Conservation (phyloP, 495 filamentous ascomycete genomes). For the Annulohypoxylon bovei region DNA sequence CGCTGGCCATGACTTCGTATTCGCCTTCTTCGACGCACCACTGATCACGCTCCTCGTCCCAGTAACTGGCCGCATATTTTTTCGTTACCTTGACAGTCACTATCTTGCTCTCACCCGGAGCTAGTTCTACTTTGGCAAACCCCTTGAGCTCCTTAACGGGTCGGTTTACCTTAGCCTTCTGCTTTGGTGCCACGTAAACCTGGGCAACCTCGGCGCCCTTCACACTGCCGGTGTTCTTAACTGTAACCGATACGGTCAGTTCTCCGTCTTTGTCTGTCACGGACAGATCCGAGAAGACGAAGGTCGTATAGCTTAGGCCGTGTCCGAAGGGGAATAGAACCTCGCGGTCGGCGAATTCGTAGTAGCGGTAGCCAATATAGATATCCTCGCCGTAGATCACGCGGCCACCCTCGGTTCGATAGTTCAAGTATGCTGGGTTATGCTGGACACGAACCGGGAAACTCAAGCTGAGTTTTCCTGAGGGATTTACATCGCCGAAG, state of each 20-base stretch:
- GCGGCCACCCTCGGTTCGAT: constrained; percentile 71
- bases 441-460: constrained; percentile 75
- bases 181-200: constrained; percentile 60
- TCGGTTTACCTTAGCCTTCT: constrained; percentile 61
- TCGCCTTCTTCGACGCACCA: constrained; percentile 74
- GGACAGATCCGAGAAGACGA: constrained; percentile 64
- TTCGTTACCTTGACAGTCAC: constrained; percentile 66
- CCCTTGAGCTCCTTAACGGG: constrained; percentile 77
- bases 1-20: constrained; percentile 66
- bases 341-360: constrained; percentile 70
- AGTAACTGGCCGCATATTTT: constrained; percentile 73
- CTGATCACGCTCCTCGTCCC: constrained; percentile 71
- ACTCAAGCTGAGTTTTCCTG: constrained; percentile 72
- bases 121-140: constrained; percentile 74
- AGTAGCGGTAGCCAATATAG: constrained; percentile 80
- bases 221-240: constrained; percentile 67
- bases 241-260: constrained; percentile 56
- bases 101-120: constrained; percentile 68
- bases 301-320: constrained; percentile 78
- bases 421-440: constrained; percentile 81
- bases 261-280: constrained; percentile 48
- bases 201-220: constrained; percentile 76
- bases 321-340: constrained; percentile 79
- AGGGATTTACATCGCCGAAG: constrained; percentile 72
- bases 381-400: constrained; percentile 81